Evolutionary conservation across 2,329 filamentous ascomycete species (phyloP).

Genomic region (Pseudogymnoascus sp.): DNA sequence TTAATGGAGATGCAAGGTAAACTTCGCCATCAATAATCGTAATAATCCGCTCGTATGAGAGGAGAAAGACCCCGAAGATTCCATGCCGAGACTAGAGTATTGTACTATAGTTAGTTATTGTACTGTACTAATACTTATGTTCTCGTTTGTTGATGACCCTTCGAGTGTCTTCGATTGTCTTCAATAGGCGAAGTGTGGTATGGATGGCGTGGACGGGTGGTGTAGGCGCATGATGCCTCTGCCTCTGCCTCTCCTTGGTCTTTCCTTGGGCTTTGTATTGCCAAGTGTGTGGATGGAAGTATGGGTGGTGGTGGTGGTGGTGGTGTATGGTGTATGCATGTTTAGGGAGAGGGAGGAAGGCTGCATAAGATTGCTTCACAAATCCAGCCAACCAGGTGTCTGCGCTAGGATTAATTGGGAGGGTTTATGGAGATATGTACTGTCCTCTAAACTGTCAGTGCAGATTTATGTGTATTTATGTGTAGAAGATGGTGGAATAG

Average conservation of each 20-base stretch:
- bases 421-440: background rate
- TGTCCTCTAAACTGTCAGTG: background rate
- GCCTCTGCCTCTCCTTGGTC: background rate
- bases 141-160: background rate
- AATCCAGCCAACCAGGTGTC: background rate
- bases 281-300: background rate
- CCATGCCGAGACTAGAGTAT: background rate
- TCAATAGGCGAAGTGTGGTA: background rate
- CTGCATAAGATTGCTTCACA: constrained; percentile 2
- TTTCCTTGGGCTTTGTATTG: background rate
- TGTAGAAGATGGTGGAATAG: background rate
- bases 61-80: background rate
- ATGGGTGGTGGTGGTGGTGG: background rate
- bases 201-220: background rate
- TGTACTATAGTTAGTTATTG: background rate
- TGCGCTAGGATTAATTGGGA: background rate
- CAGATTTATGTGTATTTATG: background rate
- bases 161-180: constrained; percentile 2
- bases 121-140: background rate
- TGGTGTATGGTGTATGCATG: background rate
- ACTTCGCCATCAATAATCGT: background rate
- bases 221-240: background rate
- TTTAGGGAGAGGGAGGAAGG: background rate
- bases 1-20: background rate
- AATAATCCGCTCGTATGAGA: background rate